Evolutionary conservation across 805 yeast species (phyloP), one percentile per base, ranked within the genome.

Genomic region (Torulaspora franciscae): DNA sequence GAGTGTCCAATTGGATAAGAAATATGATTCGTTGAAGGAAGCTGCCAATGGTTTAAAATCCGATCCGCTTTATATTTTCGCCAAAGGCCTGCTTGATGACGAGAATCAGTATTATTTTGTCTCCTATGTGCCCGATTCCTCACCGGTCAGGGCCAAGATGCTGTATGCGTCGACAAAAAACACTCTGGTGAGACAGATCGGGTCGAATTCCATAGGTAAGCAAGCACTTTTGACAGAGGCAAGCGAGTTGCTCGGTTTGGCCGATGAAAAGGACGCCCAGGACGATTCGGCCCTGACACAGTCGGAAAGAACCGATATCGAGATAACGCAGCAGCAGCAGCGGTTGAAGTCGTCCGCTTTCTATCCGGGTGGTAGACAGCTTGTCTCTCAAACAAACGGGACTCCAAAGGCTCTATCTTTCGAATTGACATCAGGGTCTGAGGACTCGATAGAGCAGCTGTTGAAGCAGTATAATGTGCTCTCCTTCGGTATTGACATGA

Each of bases 121-220:
- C 37, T 80, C 93, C 15, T 90, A 75, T 67, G 90, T 91, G 42
- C 97, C 99, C 0, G 97, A 91, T 62, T 65, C 65, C 40, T 85
- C 96, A 7, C 80, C 82, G 2, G 90, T 91, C 30, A 76, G 89
- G 46, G 74, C 76, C 45, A 93, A 91, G 64, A 93, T 93, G 97
- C 72, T 93, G 39, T 93, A 90, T 63, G 98, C 98, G 4, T 86
- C 96, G 2, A 81, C 95, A 8, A 87, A 87, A 49, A 83, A 79
- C 62, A 79, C 93, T 1, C 65, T 93, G 29, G 67, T 85, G 45
- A 79, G 85, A 54, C 82, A 83, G 50, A 71, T 91, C 32, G 96
- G 96, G 7, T 75, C 70, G 1, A 69, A 68, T 40, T 53, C 61
- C 28, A 66, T 69, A 40, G 59, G 57, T n/a, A 57, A 66, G 34